Conservation (phyloP, 352 stramenopile species). For the Globisporangium viniferum region DNA sequence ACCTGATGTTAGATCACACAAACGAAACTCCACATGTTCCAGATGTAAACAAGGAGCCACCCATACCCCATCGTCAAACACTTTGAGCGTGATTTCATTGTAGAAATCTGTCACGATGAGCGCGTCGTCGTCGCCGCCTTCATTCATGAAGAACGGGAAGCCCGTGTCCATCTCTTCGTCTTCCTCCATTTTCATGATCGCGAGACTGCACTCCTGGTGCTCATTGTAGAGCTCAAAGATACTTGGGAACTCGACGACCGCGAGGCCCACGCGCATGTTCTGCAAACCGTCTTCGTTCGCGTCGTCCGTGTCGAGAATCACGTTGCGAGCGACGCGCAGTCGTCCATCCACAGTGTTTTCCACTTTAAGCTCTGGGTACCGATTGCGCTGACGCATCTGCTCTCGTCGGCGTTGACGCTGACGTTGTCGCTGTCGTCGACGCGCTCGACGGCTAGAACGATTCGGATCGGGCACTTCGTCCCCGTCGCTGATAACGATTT, state of each 20-base stretch:
- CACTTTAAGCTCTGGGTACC: constrained; percentile 53
- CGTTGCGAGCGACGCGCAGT: constrained; percentile 46
- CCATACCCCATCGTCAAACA: constrained; percentile 54
- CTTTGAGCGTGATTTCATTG: constrained; percentile 57
- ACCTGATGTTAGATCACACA: neutral
- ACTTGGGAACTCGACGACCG: constrained; percentile 71
- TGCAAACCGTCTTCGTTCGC: constrained; percentile 61
- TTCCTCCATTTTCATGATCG: constrained; percentile 74
- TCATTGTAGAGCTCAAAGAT: constrained; percentile 67
- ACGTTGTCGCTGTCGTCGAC: constrained; percentile 2
- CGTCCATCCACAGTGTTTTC: constrained; percentile 50
- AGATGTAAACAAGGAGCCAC: neutral
- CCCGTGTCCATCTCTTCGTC: constrained; percentile 58
- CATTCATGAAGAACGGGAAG: constrained; percentile 71
- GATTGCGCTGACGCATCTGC: constrained; percentile 3
- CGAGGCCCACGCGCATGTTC: constrained; percentile 58
- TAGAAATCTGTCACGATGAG: constrained; percentile 61
- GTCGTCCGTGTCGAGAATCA: constrained; percentile 66
- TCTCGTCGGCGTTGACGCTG: neutral
- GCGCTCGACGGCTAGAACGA: neutral
- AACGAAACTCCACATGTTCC: neutral
- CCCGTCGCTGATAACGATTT: neutral
- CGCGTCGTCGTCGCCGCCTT: constrained; percentile 60
- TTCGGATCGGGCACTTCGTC: neutral
- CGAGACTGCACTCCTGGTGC: constrained; percentile 62